Percentiles rank a stretch among this genome's conserved stretches.
Conservation (phyloP, 2,329 filamentous ascomycete genomes). For the Colletotrichum tofieldiae region DNA sequence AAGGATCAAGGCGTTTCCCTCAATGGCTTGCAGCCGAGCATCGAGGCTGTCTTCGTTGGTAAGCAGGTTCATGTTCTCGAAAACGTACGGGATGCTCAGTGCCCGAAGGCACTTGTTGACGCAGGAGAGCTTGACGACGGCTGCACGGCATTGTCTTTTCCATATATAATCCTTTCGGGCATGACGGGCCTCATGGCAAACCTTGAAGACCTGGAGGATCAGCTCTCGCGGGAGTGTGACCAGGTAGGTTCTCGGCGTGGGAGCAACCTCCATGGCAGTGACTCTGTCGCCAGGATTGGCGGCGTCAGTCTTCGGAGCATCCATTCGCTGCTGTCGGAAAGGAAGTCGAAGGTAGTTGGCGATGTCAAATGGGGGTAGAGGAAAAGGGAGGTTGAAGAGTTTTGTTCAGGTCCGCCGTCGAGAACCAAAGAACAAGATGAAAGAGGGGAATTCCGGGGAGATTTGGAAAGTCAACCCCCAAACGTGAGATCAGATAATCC, state of each 20-base stretch:
- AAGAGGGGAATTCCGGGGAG: background rate
- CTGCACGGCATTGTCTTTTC: background rate
- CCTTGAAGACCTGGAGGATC: constrained; percentile 3
- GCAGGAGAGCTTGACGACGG: background rate
- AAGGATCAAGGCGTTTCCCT: background rate
- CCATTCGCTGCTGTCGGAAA: background rate
- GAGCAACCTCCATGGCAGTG: background rate
- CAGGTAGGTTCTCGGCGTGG: background rate
- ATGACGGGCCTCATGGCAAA: background rate
- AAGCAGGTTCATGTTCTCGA: background rate
- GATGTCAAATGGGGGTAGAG: background rate
- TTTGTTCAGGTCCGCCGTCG: background rate
- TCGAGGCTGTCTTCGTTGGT: background rate
- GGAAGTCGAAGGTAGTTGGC: too few species aligned
- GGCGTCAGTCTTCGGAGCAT: background rate
- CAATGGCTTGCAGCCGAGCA: background rate
- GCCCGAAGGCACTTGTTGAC: background rate
- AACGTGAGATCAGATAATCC: background rate
- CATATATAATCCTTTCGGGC: too few species aligned
- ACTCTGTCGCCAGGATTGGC: too few species aligned
- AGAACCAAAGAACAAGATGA: too few species aligned
- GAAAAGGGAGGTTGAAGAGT: background rate
- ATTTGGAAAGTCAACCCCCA: too few species aligned
- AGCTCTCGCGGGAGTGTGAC: constrained; percentile 21
- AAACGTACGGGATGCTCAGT: background rate